Evolutionary conservation across 495 filamentous ascomycete species (phyloP).

Genomic region (Penicillium longicatenatum): DNA sequence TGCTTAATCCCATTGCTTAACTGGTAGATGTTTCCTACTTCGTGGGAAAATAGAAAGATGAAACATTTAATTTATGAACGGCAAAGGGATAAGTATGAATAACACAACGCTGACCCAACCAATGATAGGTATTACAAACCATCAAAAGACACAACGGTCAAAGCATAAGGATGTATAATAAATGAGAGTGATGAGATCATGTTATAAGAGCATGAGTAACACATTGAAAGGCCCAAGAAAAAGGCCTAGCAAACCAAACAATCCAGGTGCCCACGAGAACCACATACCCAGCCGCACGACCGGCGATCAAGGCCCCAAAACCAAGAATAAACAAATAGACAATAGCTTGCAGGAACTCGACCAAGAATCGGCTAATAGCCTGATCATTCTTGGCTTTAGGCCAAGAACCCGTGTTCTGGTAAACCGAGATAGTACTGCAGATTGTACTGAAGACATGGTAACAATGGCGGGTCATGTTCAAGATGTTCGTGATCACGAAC

Average conservation of each 20-base stretch:
- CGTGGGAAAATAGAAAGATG: too few species aligned
- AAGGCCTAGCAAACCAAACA: constrained; percentile 43
- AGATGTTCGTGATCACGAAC: constrained; percentile 29
- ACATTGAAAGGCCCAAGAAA: constrained; percentile 38
- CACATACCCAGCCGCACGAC: constrained; percentile 36
- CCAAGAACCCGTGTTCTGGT: constrained; percentile 40
- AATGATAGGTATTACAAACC: not conserved
- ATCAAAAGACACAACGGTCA: not conserved
- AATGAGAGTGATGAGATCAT: constrained; percentile 6
- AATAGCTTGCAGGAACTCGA: constrained; percentile 39
- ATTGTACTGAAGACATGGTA: constrained; percentile 35
- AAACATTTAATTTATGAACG: not conserved
- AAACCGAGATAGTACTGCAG: constrained; percentile 28
- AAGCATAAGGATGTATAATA: not conserved
- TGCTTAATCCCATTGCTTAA: too few species aligned
- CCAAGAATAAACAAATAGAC: constrained; percentile 42
- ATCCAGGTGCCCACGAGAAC: constrained; percentile 45
- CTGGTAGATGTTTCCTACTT: too few species aligned
- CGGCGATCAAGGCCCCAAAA: constrained; percentile 35
- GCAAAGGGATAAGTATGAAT: not conserved
- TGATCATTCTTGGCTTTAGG: constrained; percentile 32
- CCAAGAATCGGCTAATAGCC: constrained; percentile 32
- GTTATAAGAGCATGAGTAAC: constrained; percentile 30
- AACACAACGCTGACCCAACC: not conserved
- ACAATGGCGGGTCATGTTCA: constrained; percentile 43